Base-by-base conservation (phyloP, 1,284 basidiomycete species). In the Papiliotrema nemorosa region DNA sequence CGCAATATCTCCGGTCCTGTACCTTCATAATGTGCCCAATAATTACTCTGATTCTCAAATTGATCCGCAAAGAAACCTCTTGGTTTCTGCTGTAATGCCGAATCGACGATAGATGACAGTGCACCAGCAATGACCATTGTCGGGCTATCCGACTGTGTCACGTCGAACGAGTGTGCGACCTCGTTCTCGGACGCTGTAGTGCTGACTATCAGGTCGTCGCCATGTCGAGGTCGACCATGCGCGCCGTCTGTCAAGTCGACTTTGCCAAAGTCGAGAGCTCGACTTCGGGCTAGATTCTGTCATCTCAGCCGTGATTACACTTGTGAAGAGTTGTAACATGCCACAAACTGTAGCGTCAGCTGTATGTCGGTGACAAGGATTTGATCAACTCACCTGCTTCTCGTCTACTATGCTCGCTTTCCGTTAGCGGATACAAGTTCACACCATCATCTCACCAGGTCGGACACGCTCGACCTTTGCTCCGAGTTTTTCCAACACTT, bases 1-100 rank as follows among this genome's bases (percentile, higher is more conserved):
- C 85, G 79, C 85, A 92, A 91, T 35, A 98, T 91, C 75, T 99
- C 96, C 0, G 92, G 92, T 0, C 90, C 96, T 0, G 94, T 98
- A 1, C 89, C 88, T 33, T 83, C 76, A 63, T 83, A 90, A 70
- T 98, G 96, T 0, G 94, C 92, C 54, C 85, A 79, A 68, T 85
- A 91, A 67, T 98, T 97, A 65, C 87, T 89, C 55, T 79, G 79
- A 70, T 93, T 97, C 84, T 94, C 90, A 54, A 94, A 96, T 72
- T 97, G 94, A 69, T 98, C 92, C 1, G 91, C 90, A 64, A 97
- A 98, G 76, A 75, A 73, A 3, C 70, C 70, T 40, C 69, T 47
- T 1, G 69, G 65, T 46, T 66, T 65, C 20, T 25, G 38, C 24
- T 66, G 62, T 14, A 66, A 45, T 2, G 60, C 50, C 2, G 38